Percentiles rank a stretch among this genome's conserved stretches.
Evolutionary conservation across 1,139 yeast genomes (phyloP).

Genomic region (Saccharomycopsis phalli): DNA sequence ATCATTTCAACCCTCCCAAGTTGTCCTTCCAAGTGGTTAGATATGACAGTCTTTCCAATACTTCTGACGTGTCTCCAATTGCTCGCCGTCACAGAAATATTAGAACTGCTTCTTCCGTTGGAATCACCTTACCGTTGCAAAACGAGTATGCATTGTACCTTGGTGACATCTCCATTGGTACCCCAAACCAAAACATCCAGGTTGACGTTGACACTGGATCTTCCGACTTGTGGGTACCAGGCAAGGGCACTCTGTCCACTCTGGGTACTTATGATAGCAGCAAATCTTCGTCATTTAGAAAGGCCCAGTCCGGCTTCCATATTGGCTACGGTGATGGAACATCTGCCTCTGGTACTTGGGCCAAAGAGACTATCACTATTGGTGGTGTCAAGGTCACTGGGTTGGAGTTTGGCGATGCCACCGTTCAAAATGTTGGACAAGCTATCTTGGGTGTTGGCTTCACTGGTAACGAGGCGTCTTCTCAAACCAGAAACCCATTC

Average conservation of each 20-base stretch:
- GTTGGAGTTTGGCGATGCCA: slow-evolving; percentile 43
- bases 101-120: slow-evolving; percentile 12
- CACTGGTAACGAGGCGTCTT: slow-evolving; percentile 28
- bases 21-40: slow-evolving; percentile 15
- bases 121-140: slow-evolving; percentile 19
- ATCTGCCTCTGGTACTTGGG: slow-evolving; percentile 19
- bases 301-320: slow-evolving; percentile 13
- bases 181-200: slow-evolving; percentile 40
- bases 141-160: slow-evolving; percentile 31
- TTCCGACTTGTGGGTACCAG: slow-evolving; percentile 55
- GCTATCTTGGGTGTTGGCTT: slow-evolving; percentile 52
- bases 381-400: slow-evolving; percentile 33
- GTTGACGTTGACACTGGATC: slow-evolving; percentile 62
- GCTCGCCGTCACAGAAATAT: slow-evolving; percentile 8
- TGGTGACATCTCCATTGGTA: slow-evolving; percentile 41
- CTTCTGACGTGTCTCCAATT: background rate
- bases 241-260: slow-evolving; percentile 22
- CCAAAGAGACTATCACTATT: slow-evolving; percentile 32
- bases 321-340: slow-evolving; percentile 23
- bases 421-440: slow-evolving; percentile 32
- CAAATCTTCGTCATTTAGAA: slow-evolving; percentile 33
- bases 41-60: slow-evolving; percentile 1
- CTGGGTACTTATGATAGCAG: slow-evolving; percentile 40
- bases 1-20: slow-evolving; percentile 5
- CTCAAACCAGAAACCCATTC: slow-evolving; percentile 5